A percentile compares a stretch with the other conserved stretches of the same genome.
phyloP scores from a whole-genome alignment of 2,329 filamentous ascomycete species.

The Penicillium digitatum region DNA sequence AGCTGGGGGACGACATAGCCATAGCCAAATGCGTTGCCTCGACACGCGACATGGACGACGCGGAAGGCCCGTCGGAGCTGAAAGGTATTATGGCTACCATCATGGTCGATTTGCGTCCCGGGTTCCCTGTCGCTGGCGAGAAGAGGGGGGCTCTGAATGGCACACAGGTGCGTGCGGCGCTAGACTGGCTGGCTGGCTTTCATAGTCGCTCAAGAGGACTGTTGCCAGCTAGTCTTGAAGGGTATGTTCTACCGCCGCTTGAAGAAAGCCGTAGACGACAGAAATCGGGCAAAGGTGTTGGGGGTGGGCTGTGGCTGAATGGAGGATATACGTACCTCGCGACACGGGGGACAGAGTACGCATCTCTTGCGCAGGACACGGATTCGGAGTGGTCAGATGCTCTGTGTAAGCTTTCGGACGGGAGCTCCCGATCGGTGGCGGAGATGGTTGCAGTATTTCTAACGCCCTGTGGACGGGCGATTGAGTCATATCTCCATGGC shows the following conservation, averaged over 20 bases:
- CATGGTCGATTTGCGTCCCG: conserved; percentile 53
- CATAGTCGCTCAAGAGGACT: conserved; percentile 53
- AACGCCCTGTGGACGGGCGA: conserved; percentile 43
- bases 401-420: conserved; percentile 43
- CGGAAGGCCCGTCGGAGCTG: conserved; percentile 26
- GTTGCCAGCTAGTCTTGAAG: conserved; percentile 26
- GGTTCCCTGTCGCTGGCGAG: conserved; percentile 52
- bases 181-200: conserved; percentile 62
- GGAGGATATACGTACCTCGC: conserved; percentile 67
- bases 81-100: conserved; percentile 50
- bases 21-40: conserved; percentile 53
- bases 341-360: conserved; percentile 57
- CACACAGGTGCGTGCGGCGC: conserved; percentile 50
- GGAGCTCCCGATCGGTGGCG: conserved; percentile 39
- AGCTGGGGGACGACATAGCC: conserved; percentile 43
- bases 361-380: conserved; percentile 44
- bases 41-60: conserved; percentile 29
- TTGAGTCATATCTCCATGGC: conserved; percentile 61
- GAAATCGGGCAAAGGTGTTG: conserved; percentile 13
- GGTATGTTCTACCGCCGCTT: conserved; percentile 49
- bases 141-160: conserved; percentile 42
- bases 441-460: conserved; percentile 54
- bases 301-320: conserved; percentile 55
- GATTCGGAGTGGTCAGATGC: conserved; percentile 54
- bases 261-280: conserved; percentile 46